A percentile compares a stretch with the other conserved stretches of the same genome.
Evolutionary conservation across 225 moss, liverwort and hornwort species (phyloP).

Genomic region (Ulota crispa): DNA sequence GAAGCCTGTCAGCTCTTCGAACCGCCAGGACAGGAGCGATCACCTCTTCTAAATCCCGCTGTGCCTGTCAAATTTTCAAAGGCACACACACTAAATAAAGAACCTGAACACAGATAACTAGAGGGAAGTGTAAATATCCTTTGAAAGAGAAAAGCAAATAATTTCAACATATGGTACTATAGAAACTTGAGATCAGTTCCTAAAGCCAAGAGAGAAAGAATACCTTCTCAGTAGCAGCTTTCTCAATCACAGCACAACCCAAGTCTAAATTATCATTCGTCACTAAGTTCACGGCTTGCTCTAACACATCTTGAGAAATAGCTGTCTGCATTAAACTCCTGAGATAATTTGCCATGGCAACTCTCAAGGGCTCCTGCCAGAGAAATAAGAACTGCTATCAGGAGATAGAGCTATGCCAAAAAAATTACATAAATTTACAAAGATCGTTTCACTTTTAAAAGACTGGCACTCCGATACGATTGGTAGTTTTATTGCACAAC

Average conservation of each 20-base stretch:
- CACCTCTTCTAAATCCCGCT: conserved; percentile 80
- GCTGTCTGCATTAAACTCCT: conserved; percentile 72
- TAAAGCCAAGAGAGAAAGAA: conserved; percentile 9
- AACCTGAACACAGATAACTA: not conserved
- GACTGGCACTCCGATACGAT: not conserved
- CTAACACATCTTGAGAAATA: conserved; percentile 71
- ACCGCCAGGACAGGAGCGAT: conserved; percentile 68
- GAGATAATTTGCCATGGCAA: conserved; percentile 91
- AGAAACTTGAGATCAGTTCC: not conserved
- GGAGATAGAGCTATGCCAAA: conserved; percentile 1
- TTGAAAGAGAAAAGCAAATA: not conserved
- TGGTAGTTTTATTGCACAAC: not conserved
- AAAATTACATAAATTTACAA: not conserved
- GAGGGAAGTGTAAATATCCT: not conserved
- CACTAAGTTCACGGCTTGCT: conserved; percentile 89
- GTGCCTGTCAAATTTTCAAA: conserved; percentile 49
- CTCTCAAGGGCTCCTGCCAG: conserved; percentile 83
- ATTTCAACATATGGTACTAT: not conserved
- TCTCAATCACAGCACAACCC: conserved; percentile 96
- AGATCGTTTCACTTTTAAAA: not conserved
- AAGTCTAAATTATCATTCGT: conserved; percentile 96
- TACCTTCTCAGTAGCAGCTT: conserved; percentile 97
- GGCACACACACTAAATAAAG: not conserved
- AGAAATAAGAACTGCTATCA: conserved; percentile 25
- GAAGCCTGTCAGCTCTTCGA: conserved; percentile 66